These are phyloP conservation scores for Ascochyta viciae-villosae DNA, from an alignment of 2,329 filamentous ascomycete species.

Conservation along the genomic window DNA sequence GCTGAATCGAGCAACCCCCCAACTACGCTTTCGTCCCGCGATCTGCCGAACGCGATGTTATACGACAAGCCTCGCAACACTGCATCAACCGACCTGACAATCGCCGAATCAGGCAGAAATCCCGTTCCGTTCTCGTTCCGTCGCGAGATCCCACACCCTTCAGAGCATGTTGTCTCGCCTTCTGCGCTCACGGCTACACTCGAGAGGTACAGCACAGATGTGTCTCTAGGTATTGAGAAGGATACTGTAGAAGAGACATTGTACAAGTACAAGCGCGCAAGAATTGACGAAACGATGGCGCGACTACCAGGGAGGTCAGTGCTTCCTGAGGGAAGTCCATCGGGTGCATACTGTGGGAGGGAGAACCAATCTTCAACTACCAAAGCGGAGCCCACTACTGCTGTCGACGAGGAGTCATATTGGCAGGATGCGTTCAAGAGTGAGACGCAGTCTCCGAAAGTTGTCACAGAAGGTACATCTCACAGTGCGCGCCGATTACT, in stretches of 20 bases:
- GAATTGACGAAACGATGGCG: background rate
- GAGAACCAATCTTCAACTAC: background rate
- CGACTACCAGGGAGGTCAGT: background rate
- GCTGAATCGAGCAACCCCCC: conserved; percentile 5
- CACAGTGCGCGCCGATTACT: conserved; percentile 1
- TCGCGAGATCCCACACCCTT: conserved; percentile 4
- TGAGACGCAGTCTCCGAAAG: background rate
- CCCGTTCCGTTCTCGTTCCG: background rate
- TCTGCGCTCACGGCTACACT: conserved; percentile 5
- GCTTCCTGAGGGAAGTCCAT: background rate
- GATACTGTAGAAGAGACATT: background rate
- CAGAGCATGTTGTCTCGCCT: conserved; percentile 7
- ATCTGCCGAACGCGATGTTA: conserved; percentile 24
- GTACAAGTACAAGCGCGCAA: conserved; percentile 9
- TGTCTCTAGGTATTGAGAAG: background rate
- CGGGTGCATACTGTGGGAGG: background rate
- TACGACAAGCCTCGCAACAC: conserved; percentile 21
- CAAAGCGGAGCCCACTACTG: background rate
- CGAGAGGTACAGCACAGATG: background rate
- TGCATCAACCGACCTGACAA: background rate
- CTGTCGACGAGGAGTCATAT: background rate
- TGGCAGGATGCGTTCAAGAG: conserved; percentile 6
- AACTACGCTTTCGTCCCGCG: conserved; percentile 16
- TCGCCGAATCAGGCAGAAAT: background rate
- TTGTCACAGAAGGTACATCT: background rate